A percentile compares a stretch with the other conserved stretches of the same genome.
Evolutionary conservation across 768 basidiomycete genomes (phyloP).

Genomic region (Mycena leptocephala): DNA sequence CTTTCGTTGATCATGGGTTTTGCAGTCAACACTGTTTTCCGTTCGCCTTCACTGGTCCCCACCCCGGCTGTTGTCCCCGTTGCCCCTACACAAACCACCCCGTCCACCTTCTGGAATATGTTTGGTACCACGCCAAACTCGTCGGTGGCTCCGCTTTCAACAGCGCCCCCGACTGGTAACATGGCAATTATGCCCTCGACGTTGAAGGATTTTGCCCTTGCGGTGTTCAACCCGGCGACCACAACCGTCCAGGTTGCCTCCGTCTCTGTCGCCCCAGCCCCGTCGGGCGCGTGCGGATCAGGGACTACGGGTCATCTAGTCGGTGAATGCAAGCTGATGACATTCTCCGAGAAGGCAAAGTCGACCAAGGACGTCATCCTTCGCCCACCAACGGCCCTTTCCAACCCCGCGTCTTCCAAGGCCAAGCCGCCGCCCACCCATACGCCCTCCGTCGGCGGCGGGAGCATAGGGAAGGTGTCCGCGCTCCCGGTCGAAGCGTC

Average conservation of each 20-base stretch:
- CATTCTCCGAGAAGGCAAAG: constrained; percentile 46
- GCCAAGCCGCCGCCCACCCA: neutral
- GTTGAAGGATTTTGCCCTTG: constrained; percentile 66
- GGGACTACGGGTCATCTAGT: constrained; percentile 17
- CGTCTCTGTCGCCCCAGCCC: constrained; percentile 34
- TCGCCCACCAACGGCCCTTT: constrained; percentile 48
- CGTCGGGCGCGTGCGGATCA: constrained; percentile 7
- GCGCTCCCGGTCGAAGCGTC: constrained; percentile 44
- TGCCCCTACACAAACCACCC: constrained; percentile 44
- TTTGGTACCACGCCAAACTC: constrained; percentile 59
- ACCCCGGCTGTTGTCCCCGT: constrained; percentile 51
- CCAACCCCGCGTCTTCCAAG: constrained; percentile 30
- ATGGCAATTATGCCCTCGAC: constrained; percentile 56
- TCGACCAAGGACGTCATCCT: constrained; percentile 55
- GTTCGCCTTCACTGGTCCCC: constrained; percentile 52
- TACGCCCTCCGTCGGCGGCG: neutral
- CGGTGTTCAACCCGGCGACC: constrained; percentile 65
- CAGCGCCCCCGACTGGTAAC: constrained; percentile 43
- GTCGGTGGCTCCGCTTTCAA: constrained; percentile 47
- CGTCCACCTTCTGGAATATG: constrained; percentile 57
- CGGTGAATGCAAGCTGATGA: constrained; percentile 30
- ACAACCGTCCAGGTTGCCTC: constrained; percentile 55
- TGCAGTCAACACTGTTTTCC: constrained; percentile 68
- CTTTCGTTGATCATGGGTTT: constrained; percentile 80
- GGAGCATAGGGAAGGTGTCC: constrained; percentile 39